Base-by-base conservation (phyloP, 805 yeast species). In the Nadsonia fulvescens region DNA sequence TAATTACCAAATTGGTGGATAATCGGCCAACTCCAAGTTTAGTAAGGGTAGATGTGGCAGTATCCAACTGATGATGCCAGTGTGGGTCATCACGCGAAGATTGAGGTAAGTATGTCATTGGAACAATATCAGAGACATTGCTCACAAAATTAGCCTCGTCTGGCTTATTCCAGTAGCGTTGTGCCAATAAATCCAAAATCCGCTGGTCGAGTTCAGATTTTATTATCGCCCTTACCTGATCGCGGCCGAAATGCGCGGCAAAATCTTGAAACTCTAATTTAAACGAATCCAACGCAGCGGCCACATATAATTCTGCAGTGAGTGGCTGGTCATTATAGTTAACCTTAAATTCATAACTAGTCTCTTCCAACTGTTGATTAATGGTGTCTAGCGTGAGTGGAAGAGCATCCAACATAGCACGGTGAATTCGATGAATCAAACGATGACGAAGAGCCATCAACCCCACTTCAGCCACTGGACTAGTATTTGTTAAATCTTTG, bases 271-370 rank as follows among this genome's bases (percentile, higher is more conserved):
- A 71, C 0, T 81, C 74, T 20, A 76, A 58, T 47, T 89, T 89
- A 43, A 91, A 60, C 26, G 76, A 56, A 48, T 89, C 99, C 18
- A 89, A 67, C 30, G 89, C 79, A 43, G 78, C 86, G 12, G 95
- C 93, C 39, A 89, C 59, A 44, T 89, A 89, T 32, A 92, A 79
- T 42, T 82, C 89, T 9, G 96, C 93, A 0, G 99, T 89, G 35
- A 89, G 59, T 18, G 76, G 79, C 28, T 95, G 66, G 49, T 89
- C 99, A 45, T 89, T 89, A 51, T 82, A 89, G 49, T 89, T 95
- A 13, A 89, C 99, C 47, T 89, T 89, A 55, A 81, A 89, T 45
- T 74, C 70, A 46, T 89, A 89, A 1, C 89, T 57, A 0, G 95
- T 69, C 41, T 91, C 98, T 46, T 91, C 99, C 22, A 83, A 61